Base-by-base conservation (phyloP, 2,329 filamentous ascomycete species). In the Trichoderma gracile region DNA sequence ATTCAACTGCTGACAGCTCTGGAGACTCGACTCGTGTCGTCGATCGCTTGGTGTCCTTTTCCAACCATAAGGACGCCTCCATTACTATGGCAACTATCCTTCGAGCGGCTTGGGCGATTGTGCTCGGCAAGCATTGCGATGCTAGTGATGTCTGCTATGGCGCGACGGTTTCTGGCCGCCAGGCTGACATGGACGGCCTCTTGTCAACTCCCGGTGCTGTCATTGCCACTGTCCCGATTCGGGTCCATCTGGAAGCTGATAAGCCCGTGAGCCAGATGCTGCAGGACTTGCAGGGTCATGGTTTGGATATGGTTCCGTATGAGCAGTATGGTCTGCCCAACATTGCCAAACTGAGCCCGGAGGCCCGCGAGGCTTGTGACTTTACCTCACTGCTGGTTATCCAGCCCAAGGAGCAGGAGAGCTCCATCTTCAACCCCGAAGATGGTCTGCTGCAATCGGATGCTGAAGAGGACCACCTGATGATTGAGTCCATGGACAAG, bases 281-380 rank as follows among this genome's bases (percentile, higher is more conserved):
- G 5, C 52, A 57, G 10, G 63, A 56, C 15, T 38, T 71, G 1
- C 68, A 69, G 21, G 57, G 46, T 7, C 66, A 69, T 10, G 68
- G 67, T 0, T 46, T 66, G 1, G 57, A 68, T 7, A 69, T 71
- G 66, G 67, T 71, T n/a, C 62, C 69, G 0, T 70, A 68, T 49
- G 71, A 72, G 30, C 71, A 72, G 10, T 64, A 63, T 19, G 71
- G 71, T 2, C 60, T 72, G 17, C 64, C 66, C 17, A 59, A 43
- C 7, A 71, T 72, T n/a, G 71, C 61, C 3, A 68, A 67, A 50
- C 49, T 70, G 5, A 67, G 63, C 59, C 19, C 55, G 12, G 66
- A 56, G n/a, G 63, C 65, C 5, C 49, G 53, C 7, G 59, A 63
- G 9, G 64, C 64, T 7, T 64, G 53, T n/a, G 46, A 66, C 23